Conservation (phyloP, 2,329 filamentous ascomycete species). For the Colletotrichum sp. region DNA sequence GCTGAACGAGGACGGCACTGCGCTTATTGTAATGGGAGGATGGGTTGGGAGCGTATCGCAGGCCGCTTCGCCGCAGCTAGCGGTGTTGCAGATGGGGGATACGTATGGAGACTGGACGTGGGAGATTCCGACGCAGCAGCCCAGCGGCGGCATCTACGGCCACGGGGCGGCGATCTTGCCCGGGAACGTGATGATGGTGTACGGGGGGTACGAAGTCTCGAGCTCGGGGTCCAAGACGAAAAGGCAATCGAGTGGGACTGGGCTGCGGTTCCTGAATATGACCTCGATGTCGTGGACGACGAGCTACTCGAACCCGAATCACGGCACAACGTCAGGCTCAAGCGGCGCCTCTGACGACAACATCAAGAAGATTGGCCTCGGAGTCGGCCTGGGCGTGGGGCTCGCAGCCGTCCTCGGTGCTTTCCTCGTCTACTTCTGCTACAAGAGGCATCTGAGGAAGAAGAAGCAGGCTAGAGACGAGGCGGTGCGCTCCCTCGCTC, state of each 20-base stretch:
- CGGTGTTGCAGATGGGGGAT: conserved; percentile 75
- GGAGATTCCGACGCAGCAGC: conserved; percentile 63
- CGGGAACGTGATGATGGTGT: conserved; percentile 72
- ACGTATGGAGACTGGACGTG: conserved; percentile 80
- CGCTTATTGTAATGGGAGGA: conserved; percentile 83
- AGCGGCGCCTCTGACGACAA: background rate
- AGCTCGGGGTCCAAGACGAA: conserved; percentile 33
- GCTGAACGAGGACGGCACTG: conserved; percentile 76
- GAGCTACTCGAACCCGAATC: conserved; percentile 53
- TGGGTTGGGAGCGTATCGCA: conserved; percentile 86
- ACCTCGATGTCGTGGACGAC: conserved; percentile 60
- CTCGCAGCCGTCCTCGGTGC: conserved; percentile 55
- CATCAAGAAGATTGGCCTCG: conserved; percentile 61
- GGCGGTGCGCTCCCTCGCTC: conserved; percentile 52
- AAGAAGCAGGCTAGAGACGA: conserved; percentile 43
- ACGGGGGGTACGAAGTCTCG: conserved; percentile 64
- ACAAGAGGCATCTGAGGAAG: conserved; percentile 43
- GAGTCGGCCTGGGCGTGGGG: conserved; percentile 70
- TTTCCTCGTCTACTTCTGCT: conserved; percentile 52
- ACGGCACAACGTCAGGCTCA: conserved; percentile 1
- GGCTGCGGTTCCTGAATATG: conserved; percentile 59
- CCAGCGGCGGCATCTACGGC: conserved; percentile 59
- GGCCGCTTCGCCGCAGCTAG: conserved; percentile 82
- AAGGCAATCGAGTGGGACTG: conserved; percentile 33
- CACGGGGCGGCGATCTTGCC: conserved; percentile 69